Percentiles rank a stretch among this genome's conserved stretches.
phyloP scores from a whole-genome alignment of 176 grass and related monocot species.

The Phoenix dactylifera region DNA sequence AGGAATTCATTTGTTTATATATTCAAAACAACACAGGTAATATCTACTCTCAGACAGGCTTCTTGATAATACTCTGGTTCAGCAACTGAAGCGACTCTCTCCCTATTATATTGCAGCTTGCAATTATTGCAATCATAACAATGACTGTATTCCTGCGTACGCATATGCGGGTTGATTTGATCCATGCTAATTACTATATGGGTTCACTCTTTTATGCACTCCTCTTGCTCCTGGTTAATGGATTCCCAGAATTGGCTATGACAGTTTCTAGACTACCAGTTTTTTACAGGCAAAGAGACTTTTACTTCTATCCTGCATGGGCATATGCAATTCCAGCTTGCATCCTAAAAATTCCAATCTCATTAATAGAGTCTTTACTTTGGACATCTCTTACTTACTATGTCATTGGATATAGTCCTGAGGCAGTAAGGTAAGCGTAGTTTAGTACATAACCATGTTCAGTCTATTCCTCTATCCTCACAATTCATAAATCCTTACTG shows the following conservation, averaged over 20 bases:
- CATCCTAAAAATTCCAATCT: slow-evolving; percentile 61
- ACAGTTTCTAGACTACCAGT: slow-evolving; percentile 50
- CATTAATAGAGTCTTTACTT: slow-evolving; percentile 48
- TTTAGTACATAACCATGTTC: no score
- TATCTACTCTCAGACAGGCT: no score
- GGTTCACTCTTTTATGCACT: slow-evolving; percentile 61
- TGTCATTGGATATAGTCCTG: slow-evolving; percentile 67
- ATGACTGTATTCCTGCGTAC: no score
- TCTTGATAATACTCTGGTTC: no score
- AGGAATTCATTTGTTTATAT: no score
- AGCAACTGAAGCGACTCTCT: no score
- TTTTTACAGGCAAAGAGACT: slow-evolving; percentile 80
- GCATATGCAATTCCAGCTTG: slow-evolving; percentile 67
- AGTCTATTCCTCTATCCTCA: no score
- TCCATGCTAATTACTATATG: slow-evolving; percentile 16
- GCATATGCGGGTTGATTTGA: no score
- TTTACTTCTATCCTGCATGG: slow-evolving; percentile 79
- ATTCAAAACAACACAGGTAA: no score
- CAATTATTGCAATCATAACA: no score
- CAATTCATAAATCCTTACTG: no score
- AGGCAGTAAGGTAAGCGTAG: background rate
- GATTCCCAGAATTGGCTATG: slow-evolving; percentile 63
- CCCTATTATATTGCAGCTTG: no score
- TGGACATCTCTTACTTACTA: slow-evolving; percentile 84
- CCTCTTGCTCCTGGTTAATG: slow-evolving; percentile 57